Evolutionary conservation across 139 green algal genomes (phyloP), one percentile per base, ranked within the genome.

Genomic region (Asterochloris erici): DNA sequence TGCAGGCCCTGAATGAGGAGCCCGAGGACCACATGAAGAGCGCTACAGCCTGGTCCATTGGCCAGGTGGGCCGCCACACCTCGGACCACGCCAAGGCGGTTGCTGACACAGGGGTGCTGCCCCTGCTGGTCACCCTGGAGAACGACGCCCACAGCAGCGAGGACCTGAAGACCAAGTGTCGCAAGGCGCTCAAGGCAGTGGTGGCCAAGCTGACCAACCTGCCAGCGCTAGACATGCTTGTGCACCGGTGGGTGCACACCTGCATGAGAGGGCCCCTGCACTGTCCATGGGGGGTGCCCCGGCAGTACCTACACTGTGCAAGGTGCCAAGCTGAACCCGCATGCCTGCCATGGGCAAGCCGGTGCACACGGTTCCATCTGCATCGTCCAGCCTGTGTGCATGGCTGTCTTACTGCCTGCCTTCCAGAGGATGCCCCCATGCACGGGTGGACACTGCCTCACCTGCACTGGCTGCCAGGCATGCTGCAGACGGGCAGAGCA

Each of bases 21-120:
- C 82, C 85, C 11, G 93, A 97, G 86, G 94, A 97, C 84, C 91
- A 96, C 90, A 84, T 97, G 28, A 91, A 91, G 73, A 86, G 79
- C 68, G 94, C 93, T 12, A 91, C 87, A 23, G 93, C 90, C 0
- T 97, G 94, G 93, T 87, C 85, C 10, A 63, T 96, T 27, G 91
- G 91, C 10, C 93, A 96, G 85, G 88, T 97, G 24, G 94, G 94
- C 26, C 86, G 92, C 13, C 94, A 97, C 90, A 94, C 90, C 0
- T 89, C 94, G 27, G 93, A 97, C 84, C 94, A 97, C 85, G 93
- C 94, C 27, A 97, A 97, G 88, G 91, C 93, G 24, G 88, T 97
- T 14, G 90, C 93, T 24, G 94, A 96, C 85, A 93, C 91, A 27
- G 92, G 93, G 77, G 91, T 92, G 73, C 89, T 97, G 76, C 81